Conservation (phyloP, 2,329 filamentous ascomycete species). For the Xylaria sp. region DNA sequence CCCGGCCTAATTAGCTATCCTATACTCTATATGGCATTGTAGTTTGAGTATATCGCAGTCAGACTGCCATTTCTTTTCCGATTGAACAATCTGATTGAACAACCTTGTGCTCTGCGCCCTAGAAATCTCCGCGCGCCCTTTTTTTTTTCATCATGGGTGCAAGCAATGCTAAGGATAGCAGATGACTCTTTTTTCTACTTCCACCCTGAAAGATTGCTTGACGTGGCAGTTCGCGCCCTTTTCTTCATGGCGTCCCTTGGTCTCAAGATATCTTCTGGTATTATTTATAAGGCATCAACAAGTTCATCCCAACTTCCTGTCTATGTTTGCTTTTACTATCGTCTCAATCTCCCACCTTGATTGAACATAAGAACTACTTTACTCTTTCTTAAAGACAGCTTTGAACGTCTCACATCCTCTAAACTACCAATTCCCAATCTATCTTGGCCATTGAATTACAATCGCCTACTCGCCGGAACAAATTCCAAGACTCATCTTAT, state of each 20-base stretch:
- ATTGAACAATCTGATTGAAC: neutral
- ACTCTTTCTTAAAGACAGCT: slow-evolving; percentile 3
- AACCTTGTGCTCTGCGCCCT: slow-evolving; percentile 15
- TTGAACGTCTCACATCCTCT: neutral
- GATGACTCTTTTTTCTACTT: slow-evolving; percentile 36
- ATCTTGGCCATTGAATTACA: neutral
- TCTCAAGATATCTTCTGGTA: neutral
- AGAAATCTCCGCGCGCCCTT: slow-evolving; percentile 5
- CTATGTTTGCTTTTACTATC: neutral
- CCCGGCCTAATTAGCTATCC: neutral
- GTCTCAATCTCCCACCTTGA: slow-evolving; percentile 1
- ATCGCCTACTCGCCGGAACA: neutral
- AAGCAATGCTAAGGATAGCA: slow-evolving; percentile 6
- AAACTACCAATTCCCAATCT: neutral
- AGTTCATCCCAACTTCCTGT: neutral
- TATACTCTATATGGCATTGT: slow-evolving; percentile 13
- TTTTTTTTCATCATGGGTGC: slow-evolving; percentile 5
- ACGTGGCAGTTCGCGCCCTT: slow-evolving; percentile 29
- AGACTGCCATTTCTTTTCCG: neutral
- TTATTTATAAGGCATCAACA: slow-evolving; percentile 21
- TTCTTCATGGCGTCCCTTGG: neutral
- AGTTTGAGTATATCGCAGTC: slow-evolving; percentile 12
- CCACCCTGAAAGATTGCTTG: slow-evolving; percentile 21
- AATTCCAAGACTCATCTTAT: neutral
- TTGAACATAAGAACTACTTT: neutral